Evolutionary conservation across 805 yeast species (phyloP).

Genomic region (Candida insectalens): DNA sequence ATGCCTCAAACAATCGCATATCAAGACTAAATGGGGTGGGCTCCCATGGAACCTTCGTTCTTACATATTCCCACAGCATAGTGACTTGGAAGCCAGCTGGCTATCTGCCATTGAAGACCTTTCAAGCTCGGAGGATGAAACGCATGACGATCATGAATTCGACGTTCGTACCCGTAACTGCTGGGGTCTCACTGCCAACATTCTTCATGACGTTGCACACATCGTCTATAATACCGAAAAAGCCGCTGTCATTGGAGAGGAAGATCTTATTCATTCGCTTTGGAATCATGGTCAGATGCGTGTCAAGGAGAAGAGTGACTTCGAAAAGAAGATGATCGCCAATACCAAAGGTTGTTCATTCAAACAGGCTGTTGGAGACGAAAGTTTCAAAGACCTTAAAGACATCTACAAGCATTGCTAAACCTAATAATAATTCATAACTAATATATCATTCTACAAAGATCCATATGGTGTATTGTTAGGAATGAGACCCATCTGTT

Average conservation of each 20-base stretch:
- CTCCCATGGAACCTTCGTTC: slow-evolving; percentile 58
- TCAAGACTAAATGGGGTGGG: slow-evolving; percentile 57
- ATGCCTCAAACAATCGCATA: slow-evolving; percentile 24
- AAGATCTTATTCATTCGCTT: slow-evolving; percentile 51
- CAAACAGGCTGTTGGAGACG: slow-evolving; percentile 32
- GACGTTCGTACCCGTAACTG: slow-evolving; percentile 50
- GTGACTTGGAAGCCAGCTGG: slow-evolving; percentile 53
- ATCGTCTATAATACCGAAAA: slow-evolving; percentile 34
- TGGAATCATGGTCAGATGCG: slow-evolving; percentile 42
- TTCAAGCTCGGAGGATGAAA: slow-evolving; percentile 31
- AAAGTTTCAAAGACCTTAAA: slow-evolving; percentile 30
- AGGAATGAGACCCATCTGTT: slow-evolving; percentile 44
- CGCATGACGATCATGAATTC: slow-evolving; percentile 26
- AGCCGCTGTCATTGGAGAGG: slow-evolving; percentile 42
- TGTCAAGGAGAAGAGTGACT: slow-evolving; percentile 34
- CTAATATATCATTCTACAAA: not conserved
- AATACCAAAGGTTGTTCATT: slow-evolving; percentile 32
- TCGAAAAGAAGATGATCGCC: slow-evolving; percentile 45
- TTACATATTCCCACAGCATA: slow-evolving; percentile 47
- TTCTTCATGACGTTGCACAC: slow-evolving; percentile 59
- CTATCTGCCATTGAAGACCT: slow-evolving; percentile 48
- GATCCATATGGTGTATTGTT: slow-evolving; percentile 17
- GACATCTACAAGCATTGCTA: not conserved
- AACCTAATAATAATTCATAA: not conserved
- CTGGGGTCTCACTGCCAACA: slow-evolving; percentile 80